phyloP scores from a whole-genome alignment of 306 rosid species.

The Lotus japonicus region DNA sequence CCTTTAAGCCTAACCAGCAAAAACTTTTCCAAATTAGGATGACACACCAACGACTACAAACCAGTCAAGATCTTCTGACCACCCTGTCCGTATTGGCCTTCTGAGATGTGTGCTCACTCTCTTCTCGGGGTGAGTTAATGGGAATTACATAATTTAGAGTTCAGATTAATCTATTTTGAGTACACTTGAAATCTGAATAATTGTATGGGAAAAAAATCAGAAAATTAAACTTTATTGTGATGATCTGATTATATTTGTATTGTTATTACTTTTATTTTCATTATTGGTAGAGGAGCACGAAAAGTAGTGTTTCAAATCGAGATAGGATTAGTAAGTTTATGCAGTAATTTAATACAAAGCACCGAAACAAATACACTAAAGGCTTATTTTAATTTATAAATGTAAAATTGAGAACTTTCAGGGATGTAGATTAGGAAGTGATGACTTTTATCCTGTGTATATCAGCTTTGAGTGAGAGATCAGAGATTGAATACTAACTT shows the following conservation, averaged over 20 bases:
- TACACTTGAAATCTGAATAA: not conserved
- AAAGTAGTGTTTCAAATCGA: not conserved
- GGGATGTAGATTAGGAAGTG: not conserved
- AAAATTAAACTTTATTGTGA: not conserved
- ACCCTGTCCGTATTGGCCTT: not conserved
- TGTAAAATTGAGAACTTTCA: constrained; percentile 4
- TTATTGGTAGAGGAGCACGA: not conserved
- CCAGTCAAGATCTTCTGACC: not conserved
- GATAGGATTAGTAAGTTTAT: not conserved
- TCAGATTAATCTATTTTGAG: not conserved
- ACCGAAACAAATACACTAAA: no score
- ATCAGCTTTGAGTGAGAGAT: constrained; percentile 8
- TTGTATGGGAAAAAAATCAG: not conserved
- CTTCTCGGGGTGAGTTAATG: not conserved
- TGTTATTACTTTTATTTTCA: not conserved
- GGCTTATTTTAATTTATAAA: not conserved
- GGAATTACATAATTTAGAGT: not conserved
- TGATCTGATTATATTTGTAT: not conserved
- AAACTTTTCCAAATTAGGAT: not conserved
- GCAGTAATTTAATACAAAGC: not conserved
- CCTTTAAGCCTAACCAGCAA: not conserved
- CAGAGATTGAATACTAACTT: constrained; percentile 1
- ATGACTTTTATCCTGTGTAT: not conserved
- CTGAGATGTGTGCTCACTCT: not conserved
- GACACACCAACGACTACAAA: not conserved